A percentile compares a stretch with the other conserved stretches of the same genome.
These are phyloP conservation scores for Eragrostis nindensis DNA, from an alignment of 176 grass and related monocot genomes.

Conservation along the genomic window DNA sequence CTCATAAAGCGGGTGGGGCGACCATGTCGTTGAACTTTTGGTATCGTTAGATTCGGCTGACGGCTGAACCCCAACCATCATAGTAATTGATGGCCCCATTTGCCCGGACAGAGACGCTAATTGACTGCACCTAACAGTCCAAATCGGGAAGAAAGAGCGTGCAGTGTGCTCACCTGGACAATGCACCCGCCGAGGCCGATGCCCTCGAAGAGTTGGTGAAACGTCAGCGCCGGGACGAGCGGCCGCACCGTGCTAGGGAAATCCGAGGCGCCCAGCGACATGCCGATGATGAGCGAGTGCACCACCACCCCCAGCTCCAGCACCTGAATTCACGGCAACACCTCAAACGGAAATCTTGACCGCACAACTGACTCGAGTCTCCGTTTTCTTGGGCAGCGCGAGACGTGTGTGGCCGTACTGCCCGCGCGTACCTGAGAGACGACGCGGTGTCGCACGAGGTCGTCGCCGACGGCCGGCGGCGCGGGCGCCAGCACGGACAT, in stretches of 20 bases:
- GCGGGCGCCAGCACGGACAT: neutral
- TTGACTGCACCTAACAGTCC: neutral
- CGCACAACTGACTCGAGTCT: neutral
- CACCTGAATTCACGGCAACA: conserved; percentile 32
- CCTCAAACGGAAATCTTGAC: neutral
- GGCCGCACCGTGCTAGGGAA: conserved; percentile 58
- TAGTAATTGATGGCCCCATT: neutral
- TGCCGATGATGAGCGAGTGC: conserved; percentile 70
- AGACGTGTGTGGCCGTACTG: neutral
- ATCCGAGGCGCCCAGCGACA: conserved; percentile 60
- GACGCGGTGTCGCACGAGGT: conserved; percentile 64
- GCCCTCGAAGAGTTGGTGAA: conserved; percentile 74
- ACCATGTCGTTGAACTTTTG: neutral
- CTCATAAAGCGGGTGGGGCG: neutral
- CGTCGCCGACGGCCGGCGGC: conserved; percentile 18
- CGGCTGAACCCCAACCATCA: neutral
- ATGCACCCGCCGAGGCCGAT: conserved; percentile 64
- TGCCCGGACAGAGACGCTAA: neutral
- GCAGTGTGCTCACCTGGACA: conserved; percentile 50
- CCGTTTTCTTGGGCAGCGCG: neutral
- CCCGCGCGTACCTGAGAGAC: conserved; percentile 48
- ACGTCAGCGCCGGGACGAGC: conserved; percentile 63
- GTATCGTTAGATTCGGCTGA: neutral
- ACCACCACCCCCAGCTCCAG: conserved; percentile 69
- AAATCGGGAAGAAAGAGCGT: neutral